Evolutionary conservation across 805 yeast genomes (phyloP), one percentile per base, ranked within the genome.

Genomic region (Yarrowia osloensis): DNA sequence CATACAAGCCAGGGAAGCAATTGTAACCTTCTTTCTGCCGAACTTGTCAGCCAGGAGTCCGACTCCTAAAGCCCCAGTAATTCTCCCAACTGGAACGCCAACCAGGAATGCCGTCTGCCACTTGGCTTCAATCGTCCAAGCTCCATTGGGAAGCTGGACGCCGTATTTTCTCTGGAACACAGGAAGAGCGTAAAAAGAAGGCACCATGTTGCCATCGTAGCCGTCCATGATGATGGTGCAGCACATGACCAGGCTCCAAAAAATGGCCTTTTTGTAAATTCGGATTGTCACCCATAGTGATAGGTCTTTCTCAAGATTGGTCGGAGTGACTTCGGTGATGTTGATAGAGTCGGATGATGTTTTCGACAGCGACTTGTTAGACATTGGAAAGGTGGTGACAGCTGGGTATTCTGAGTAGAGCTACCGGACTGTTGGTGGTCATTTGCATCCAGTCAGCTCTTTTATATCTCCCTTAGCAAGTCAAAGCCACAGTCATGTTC

Each of bases 191-290:
- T 76, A 82, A 71, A 83, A 78, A 5, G 80, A 74, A 33, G 75
- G 73, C 61, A 82, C 74, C 61, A 83, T 73, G 55, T 75, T 75
- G 19, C 76, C 72, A 69, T 83, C 86, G 73, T 80, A 83, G 26
- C 85, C 85, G 70, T 81, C 85, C 85, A 82, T 82, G 62, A 82
- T 71, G 65, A 82, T 74, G 26, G 83, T 79, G 8, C 79, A 70
- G 4, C 84, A 80, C 40, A 83, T 71, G 31, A 81, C 71, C 13
- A 81, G 68, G 3, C 84, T 79, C 86, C 85, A 83, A 47, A 77
- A 68, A 0, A 77, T 79, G 9, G 85, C 85, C 66, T 74, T 77
- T n/a, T 81, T 82, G 70, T 81, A 80, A 15, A n/a, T 13, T 2
- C 7, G 11, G 5, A 29, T 29, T 3, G 54, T 49, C 24, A 29